Conservation (phyloP, 495 filamentous ascomycete genomes). For the Sordaria brevicollis region DNA sequence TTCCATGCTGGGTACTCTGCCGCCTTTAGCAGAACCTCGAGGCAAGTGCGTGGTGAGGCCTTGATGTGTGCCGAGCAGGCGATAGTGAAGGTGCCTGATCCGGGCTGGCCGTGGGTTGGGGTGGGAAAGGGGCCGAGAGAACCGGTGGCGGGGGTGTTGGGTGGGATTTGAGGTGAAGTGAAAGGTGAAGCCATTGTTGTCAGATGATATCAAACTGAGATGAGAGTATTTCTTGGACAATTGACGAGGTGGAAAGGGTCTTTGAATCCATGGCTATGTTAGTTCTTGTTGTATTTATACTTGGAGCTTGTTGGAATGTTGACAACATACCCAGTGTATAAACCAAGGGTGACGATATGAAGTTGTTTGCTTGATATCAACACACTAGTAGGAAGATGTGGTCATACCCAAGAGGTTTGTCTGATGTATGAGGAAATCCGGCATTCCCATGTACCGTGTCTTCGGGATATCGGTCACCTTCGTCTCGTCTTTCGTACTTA, state of each 20-base stretch:
- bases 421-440: background rate
- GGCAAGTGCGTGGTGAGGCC: slow-evolving; percentile 16
- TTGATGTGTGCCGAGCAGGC: slow-evolving; percentile 19
- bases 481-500: background rate
- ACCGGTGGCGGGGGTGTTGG: background rate
- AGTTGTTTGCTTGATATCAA: background rate
- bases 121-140: slow-evolving; percentile 12
- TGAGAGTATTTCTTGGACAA: too few species aligned
- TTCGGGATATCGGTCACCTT: too few species aligned
- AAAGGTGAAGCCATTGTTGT: background rate
- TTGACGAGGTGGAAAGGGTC: too few species aligned
- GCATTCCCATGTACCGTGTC: too few species aligned
- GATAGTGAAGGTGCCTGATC: slow-evolving; percentile 19
- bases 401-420: background rate
- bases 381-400: background rate
- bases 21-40: slow-evolving; percentile 16
- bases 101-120: slow-evolving; percentile 16
- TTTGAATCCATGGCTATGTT: too few species aligned
- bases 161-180: background rate
- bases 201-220: background rate
- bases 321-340: background rate
- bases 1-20: slow-evolving; percentile 26
- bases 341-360: background rate
- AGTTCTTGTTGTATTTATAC: background rate
- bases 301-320: background rate